phyloP scores from a whole-genome alignment of 2,329 filamentous ascomycete species.

The Penicillium sp. region DNA sequence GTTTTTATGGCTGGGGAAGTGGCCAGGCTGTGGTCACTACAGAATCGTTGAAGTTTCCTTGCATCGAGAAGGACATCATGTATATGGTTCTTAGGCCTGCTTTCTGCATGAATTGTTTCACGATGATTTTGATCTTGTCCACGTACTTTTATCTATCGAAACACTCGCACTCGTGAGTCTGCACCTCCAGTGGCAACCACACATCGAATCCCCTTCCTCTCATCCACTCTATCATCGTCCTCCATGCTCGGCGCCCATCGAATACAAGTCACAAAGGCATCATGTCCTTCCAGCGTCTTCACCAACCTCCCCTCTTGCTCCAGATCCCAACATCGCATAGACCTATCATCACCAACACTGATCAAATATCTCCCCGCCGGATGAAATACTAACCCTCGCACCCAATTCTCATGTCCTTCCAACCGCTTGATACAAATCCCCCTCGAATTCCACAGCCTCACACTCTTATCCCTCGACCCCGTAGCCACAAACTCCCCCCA shows the following conservation, averaged over 20 bases:
- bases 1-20: slow-evolving; percentile 7
- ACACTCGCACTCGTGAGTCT: background rate
- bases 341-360: slow-evolving; percentile 83
- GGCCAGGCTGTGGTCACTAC: slow-evolving; percentile 6
- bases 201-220: background rate
- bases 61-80: slow-evolving; percentile 4
- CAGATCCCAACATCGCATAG: slow-evolving; percentile 87
- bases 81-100: background rate
- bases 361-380: slow-evolving; percentile 86
- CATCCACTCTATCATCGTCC: background rate
- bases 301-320: slow-evolving; percentile 84
- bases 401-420: slow-evolving; percentile 89
- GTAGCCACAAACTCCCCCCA: slow-evolving; percentile 75
- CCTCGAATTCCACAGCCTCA: slow-evolving; percentile 80
- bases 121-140: background rate
- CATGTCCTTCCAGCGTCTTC: slow-evolving; percentile 71
- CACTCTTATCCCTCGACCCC: slow-evolving; percentile 82
- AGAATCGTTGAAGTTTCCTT: slow-evolving; percentile 8
- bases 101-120: background rate
- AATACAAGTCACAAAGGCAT: slow-evolving; percentile 80
- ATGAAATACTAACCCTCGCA: slow-evolving; percentile 80
- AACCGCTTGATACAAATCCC: slow-evolving; percentile 81
- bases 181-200: background rate
- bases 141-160: background rate
- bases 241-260: slow-evolving; percentile 65